Percentiles rank a stretch among this genome's conserved stretches.
Conservation (phyloP, 108 stramenopile species). For the Asterionellopsis glacialis region DNA sequence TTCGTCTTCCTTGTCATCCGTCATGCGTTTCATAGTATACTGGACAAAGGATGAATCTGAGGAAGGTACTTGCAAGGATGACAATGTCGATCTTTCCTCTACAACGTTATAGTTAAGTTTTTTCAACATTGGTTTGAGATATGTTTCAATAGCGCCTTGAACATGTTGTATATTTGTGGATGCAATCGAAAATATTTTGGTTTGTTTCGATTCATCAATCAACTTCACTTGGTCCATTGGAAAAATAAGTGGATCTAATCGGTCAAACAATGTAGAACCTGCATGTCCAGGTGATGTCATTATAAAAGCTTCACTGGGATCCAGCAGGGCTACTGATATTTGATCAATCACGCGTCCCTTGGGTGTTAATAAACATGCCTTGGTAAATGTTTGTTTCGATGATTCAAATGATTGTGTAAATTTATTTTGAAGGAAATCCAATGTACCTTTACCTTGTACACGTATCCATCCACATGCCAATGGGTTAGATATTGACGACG, state of each 20-base stretch:
- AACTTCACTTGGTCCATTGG: conserved; percentile 70
- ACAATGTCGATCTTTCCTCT: background rate
- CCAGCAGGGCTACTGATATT: conserved; percentile 18
- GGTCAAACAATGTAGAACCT: conserved; percentile 35
- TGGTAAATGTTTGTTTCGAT: conserved; percentile 17
- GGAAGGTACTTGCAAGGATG: background rate
- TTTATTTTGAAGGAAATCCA: conserved; percentile 65
- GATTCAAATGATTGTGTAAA: conserved; percentile 44
- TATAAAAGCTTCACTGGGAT: conserved; percentile 34
- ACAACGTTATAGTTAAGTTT: too few species aligned
- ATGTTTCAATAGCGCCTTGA: conserved; percentile 15
- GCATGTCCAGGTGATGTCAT: conserved; percentile 79
- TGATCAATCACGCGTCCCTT: conserved; percentile 74
- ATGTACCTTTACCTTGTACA: conserved; percentile 51
- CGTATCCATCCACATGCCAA: conserved; percentile 38
- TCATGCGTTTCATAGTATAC: background rate
- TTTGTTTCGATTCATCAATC: conserved; percentile 14
- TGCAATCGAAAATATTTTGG: conserved; percentile 41
- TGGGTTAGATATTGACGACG: too few species aligned
- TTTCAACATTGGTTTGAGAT: conserved; percentile 1
- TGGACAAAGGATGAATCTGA: conserved; percentile 19
- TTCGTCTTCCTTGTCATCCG: background rate
- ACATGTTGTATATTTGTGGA: conserved; percentile 49
- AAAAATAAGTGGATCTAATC: conserved; percentile 72
- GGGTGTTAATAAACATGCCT: conserved; percentile 56